Percentiles rank a stretch among this genome's conserved stretches.
phyloP scores from a whole-genome alignment of 257 asterid genomes.

The Primulina huaijiensis region DNA sequence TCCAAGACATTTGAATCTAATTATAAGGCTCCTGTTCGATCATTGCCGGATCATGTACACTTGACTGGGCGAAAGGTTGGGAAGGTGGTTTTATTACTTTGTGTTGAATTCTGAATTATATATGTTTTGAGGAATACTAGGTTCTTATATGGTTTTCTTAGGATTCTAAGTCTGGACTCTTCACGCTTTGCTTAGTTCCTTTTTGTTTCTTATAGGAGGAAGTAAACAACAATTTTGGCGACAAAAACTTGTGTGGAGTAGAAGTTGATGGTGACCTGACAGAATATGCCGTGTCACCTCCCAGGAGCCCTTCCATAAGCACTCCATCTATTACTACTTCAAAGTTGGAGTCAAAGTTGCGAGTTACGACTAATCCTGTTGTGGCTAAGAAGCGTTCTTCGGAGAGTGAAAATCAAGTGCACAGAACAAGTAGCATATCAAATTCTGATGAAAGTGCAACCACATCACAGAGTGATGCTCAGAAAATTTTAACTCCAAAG shows the following conservation, averaged over 20 bases:
- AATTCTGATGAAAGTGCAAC: constrained; percentile 39
- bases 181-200: not conserved
- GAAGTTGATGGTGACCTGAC: constrained; percentile 33
- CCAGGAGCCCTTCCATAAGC: constrained; percentile 51
- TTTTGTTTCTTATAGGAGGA: constrained; percentile 51
- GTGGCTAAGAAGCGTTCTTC: constrained; percentile 38
- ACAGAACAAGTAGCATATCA: constrained; percentile 27
- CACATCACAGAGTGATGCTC: constrained; percentile 32
- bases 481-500: constrained; percentile 36
- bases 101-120: not conserved
- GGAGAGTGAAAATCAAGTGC: constrained; percentile 39
- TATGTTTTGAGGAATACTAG: not conserved
- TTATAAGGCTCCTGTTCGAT: constrained; percentile 29
- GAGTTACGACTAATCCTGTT: constrained; percentile 28
- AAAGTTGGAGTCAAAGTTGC: constrained; percentile 38
- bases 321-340: constrained; percentile 22
- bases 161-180: no score
- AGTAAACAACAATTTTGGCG: constrained; percentile 27
- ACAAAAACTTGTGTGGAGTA: constrained; percentile 31
- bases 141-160: not conserved
- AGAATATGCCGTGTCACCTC: constrained; percentile 32
- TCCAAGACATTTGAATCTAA: constrained; percentile 33
- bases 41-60: constrained; percentile 38
- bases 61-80: constrained; percentile 21
- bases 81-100: constrained; percentile 36